Percentiles rank a stretch among this genome's conserved stretches.
These are phyloP conservation scores for Paspalum vaginatum DNA, from an alignment of 176 grass and related monocot species.

Conservation along the genomic window DNA sequence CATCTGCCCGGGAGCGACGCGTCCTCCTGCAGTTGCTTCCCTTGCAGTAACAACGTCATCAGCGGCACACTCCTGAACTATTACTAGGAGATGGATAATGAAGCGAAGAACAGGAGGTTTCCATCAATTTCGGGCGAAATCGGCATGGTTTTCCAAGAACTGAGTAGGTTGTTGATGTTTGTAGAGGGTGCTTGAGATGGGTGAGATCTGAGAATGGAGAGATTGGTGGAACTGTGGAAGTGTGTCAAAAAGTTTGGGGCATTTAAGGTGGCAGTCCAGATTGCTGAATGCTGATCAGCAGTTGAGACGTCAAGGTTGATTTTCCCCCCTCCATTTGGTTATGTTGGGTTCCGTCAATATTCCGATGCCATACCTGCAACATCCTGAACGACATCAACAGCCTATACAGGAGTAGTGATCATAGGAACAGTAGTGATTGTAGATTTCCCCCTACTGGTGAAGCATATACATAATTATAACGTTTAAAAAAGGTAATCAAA, in stretches of 20 bases:
- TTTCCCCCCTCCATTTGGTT: not conserved
- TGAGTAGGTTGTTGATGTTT: slow-evolving; percentile 8
- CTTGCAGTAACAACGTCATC: slow-evolving; percentile 57
- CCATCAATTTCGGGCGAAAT: not conserved
- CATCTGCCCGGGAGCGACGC: slow-evolving; percentile 49
- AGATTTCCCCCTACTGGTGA: not conserved
- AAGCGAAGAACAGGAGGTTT: not conserved
- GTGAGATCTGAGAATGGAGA: not conserved
- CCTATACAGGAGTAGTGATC: not conserved
- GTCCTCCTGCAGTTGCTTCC: slow-evolving; percentile 74
- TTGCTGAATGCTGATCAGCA: slow-evolving; percentile 3
- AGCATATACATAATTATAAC: not conserved
- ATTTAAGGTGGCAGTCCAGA: slow-evolving; percentile 12
- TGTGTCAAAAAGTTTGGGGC: not conserved
- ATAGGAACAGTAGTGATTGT: not conserved
- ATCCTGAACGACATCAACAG: not conserved
- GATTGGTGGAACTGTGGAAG: not conserved
- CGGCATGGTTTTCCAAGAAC: not conserved
- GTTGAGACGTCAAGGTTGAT: not conserved
- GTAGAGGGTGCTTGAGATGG: not conserved
- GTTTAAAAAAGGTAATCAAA: not conserved
- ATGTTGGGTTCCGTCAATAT: not conserved
- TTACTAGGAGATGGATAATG: not conserved
- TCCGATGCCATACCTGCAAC: not conserved
- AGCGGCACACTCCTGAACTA: slow-evolving; percentile 57